Base-by-base conservation (phyloP, 139 green algal genomes). In the Eudorina sp. region DNA sequence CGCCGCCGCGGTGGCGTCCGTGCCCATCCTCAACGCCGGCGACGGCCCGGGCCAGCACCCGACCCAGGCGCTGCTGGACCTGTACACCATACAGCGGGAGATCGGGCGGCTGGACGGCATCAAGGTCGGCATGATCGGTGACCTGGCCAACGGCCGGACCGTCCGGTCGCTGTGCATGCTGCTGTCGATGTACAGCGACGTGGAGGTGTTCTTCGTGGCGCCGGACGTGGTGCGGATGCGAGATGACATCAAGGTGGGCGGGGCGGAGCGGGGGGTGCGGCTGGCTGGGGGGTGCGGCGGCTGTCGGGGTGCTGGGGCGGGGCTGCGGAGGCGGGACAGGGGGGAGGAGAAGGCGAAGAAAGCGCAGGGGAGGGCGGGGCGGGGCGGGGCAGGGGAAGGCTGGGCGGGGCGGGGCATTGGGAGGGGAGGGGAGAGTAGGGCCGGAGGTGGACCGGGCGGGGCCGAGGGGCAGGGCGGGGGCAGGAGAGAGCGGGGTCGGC, bases 11-110 rank as follows among this genome's bases (percentile, higher is more conserved):
- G 98, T 95, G n/a, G 93, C 97, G 1, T 93, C 88, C 4, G 87
- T 98, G 5, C 98, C 98, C 64, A 96, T 99, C 84, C 95, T 99
- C 85, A 99, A 99, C 85, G 98, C 98, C 25, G 98, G 93, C 25
- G 98, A 99, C 84, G 98, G 98, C 18, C 97, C 98, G 0, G 98
- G 98, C 0, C 98, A 99, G 96, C 98, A 99, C 93, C 98, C 98
- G 46, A 99, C 77, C 31, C 95, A 99, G 95, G 98, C 98, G 1
- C 93, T 99, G 75, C 93, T 99, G 43, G 98, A 99, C 89, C 92
- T 98, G 34, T 99, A 99, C 94, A 99, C 97, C 84, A 99, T 99
- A 88, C 90, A 96, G 95, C 87, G 90, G 21, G 98, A 99, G 93
- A 90, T 99, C 8, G 97, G 98, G 7, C 87, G 96, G 6, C 90